Evolutionary conservation across 164 flowering plant species (phyloP).

Genomic region (Akebia trifoliata): DNA sequence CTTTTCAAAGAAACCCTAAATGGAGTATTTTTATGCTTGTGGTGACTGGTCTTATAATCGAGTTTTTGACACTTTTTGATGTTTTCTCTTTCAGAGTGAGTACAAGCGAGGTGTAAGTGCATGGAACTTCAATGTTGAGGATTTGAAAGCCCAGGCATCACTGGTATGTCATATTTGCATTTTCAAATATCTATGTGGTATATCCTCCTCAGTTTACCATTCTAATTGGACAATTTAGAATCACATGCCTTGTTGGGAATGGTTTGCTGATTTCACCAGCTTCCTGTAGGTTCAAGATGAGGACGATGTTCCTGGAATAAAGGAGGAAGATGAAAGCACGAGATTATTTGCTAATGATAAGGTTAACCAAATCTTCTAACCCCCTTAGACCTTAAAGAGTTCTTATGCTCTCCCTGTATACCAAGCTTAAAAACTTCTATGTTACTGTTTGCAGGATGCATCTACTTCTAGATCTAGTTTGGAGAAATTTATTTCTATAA

Average conservation of each 20-base stretch:
- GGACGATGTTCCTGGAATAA: slow-evolving; percentile 52
- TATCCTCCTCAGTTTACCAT: neutral
- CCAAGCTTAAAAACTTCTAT: neutral
- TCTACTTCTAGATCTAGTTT: slow-evolving; percentile 23
- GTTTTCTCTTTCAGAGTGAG: slow-evolving; percentile 61
- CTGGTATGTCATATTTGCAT: slow-evolving; percentile 50
- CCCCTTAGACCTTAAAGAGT: neutral
- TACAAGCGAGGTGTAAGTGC: slow-evolving; percentile 99
- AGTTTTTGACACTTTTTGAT: slow-evolving; percentile 3
- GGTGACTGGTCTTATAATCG: neutral
- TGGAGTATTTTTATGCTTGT: neutral
- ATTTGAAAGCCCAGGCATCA: slow-evolving; percentile 87
- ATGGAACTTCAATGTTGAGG: slow-evolving; percentile 96
- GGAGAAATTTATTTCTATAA: slow-evolving; percentile 25
- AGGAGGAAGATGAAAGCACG: slow-evolving; percentile 48
- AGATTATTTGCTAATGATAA: slow-evolving; percentile 28
- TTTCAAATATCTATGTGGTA: neutral
- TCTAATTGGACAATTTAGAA: neutral
- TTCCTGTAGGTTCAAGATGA: slow-evolving; percentile 67
- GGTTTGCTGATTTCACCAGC: slow-evolving; percentile 4
- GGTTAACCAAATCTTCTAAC: slow-evolving; percentile 28
- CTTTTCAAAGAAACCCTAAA: neutral
- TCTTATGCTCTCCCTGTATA: neutral
- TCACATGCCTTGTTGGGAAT: neutral
- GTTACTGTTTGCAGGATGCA: slow-evolving; percentile 33